Base-by-base conservation (phyloP, 495 filamentous ascomycete species). In the Penicillium ochrochloron region DNA sequence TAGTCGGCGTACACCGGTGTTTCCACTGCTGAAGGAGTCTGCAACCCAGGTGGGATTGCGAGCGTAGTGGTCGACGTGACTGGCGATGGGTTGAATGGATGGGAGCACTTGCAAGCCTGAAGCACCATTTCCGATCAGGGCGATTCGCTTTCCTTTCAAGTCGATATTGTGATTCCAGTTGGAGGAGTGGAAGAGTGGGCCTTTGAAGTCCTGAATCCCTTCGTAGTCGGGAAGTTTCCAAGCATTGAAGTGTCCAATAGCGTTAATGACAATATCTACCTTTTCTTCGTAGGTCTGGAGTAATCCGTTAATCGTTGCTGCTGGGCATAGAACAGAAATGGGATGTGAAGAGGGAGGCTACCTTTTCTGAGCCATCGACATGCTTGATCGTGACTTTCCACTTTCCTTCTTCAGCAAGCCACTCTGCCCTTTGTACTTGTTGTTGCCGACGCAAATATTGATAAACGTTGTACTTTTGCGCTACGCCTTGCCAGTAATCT, bases 21-120 rank as follows among this genome's bases (percentile, higher is more conserved):
- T 69, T 35, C 64, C 66, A 55, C 80, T 75, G 62, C 75, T 76
- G 61, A 80, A 78, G 14, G 86, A 84, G 35, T 84, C 82, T 0
- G 88, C 83, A n/a, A 92, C 86, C 89, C 89, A 92, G 1, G 88
- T 90, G 33, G 77, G 82, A 64, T 85, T 88, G 21, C 90, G 83
- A 7, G 84, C 86, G 57, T 90, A 92, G 73, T 89, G 84, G 65
- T 87, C 86, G 52, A 80, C 85, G 81, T 87, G 68, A 70, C 78
- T 66, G 67, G 86, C 76, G 66, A 85, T 59, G 73, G 85, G 80
- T 78, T 90, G 77, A n/a, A 88, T 74, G 5, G 79, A 81, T 0
- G 85, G 82, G 8, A 87, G 73, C 1, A 88, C 72, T 61, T 88
- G 85, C 19, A 87, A 70, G 0, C 85, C 86, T 7, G 80, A 84